Base-by-base conservation (phyloP, 306 rosid species). In the Styphnolobium japonicum region DNA sequence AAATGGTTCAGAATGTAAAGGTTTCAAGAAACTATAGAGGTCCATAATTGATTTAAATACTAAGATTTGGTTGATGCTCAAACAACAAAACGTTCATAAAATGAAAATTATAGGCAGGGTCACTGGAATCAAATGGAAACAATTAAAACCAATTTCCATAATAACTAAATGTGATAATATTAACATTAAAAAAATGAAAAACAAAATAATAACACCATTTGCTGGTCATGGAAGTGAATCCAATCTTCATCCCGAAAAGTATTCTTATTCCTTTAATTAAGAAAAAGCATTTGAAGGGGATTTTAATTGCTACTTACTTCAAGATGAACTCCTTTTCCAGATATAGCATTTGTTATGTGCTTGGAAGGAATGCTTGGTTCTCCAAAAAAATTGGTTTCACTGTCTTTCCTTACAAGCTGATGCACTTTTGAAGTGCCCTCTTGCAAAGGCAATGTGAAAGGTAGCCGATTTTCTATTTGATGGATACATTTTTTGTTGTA, bases 121-220 rank as follows among this genome's bases (percentile, higher is more conserved):
- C 65, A 58, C 19, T 27, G 21, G 22, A 34, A 39, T 11, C 39
- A 33, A 11, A 39, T 56, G 5, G 10, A 40, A 23, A 73, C 22
- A 73, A 55, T 18, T 34, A 56, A 51, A 37, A 6, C 1, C 34
- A 11, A 53, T 5, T 1, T 10, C 7, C 1, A 58, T 4, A 19
- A 52, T 1, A 36, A 23, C 4, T 34, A 19, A 39, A 2, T 23
- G 2, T 16, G 19, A 43, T 23, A 27, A 39, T 58, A 19, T 58
- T 11, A 58, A 27, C 2, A 10, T 34, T 7, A 16, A 71, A 61
- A 48, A 81, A 71, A 16, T 22, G 39, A 64, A n/a, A 62, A 66
- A 72, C 29, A 77, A 45, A 63, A 61, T 70, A 52, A 39, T n/a
- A 76, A 70, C 82, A 90, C 87, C 88, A 64, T 77, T 67, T 80